Conservation (phyloP, 495 filamentous ascomycete genomes). For the Aspergillus incahuasiensis region DNA sequence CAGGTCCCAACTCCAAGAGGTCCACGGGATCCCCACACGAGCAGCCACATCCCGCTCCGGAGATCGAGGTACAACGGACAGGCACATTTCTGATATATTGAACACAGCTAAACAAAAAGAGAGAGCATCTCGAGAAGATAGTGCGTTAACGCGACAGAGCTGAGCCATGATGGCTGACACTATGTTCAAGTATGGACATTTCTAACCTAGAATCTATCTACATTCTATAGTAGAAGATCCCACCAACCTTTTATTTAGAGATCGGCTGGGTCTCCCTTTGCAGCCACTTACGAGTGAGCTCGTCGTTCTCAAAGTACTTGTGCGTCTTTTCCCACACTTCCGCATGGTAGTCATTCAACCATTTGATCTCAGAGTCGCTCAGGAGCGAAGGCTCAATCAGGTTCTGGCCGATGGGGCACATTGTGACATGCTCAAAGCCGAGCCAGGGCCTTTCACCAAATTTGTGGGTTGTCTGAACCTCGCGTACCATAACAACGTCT, state of each 20-base stretch:
- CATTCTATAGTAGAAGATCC: neutral
- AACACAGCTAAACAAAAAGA: no score
- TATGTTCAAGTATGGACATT: neutral
- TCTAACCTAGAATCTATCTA: neutral
- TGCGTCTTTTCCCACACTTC: slow-evolving; percentile 81
- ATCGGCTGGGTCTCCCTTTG: slow-evolving; percentile 70
- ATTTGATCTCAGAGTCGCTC: slow-evolving; percentile 71
- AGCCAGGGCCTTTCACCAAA: slow-evolving; percentile 94
- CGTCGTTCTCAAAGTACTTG: slow-evolving; percentile 69
- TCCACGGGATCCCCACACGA: slow-evolving; percentile 16
- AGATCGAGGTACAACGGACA: neutral
- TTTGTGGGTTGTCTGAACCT: slow-evolving; percentile 75
- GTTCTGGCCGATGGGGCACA: slow-evolving; percentile 90
- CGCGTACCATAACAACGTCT: slow-evolving; percentile 81
- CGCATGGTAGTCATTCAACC: slow-evolving; percentile 81
- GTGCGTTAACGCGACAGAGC: neutral
- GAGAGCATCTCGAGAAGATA: no score
- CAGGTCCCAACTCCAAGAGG: neutral
- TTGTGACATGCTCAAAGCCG: slow-evolving; percentile 95
- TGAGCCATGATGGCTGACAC: neutral
- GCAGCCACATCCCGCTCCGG: slow-evolving; percentile 18
- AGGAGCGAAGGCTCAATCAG: slow-evolving; percentile 74
- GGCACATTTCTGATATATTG: neutral
- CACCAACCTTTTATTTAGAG: slow-evolving; percentile 26
- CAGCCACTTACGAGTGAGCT: slow-evolving; percentile 71